These are phyloP conservation scores for Neonectria punicea DNA, from an alignment of 2,329 filamentous ascomycete species.

Conservation along the genomic window DNA sequence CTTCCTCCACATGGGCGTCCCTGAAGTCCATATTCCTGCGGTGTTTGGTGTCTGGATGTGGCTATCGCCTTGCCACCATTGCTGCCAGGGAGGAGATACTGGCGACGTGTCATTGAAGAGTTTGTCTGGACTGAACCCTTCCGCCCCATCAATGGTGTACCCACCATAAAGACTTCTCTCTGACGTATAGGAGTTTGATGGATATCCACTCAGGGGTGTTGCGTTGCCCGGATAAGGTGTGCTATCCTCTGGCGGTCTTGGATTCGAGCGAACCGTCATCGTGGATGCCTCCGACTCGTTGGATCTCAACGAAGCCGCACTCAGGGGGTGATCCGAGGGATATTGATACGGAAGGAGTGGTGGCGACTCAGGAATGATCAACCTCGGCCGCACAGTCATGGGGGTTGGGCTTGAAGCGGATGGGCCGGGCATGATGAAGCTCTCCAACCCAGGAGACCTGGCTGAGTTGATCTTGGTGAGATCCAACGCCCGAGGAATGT, in stretches of 20 bases:
- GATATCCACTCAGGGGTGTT: constrained; percentile 34
- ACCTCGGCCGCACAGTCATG: constrained; percentile 41
- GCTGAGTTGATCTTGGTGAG: not conserved
- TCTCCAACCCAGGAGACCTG: constrained; percentile 4
- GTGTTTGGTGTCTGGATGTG: constrained; percentile 31
- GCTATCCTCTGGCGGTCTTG: constrained; percentile 44
- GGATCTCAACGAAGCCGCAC: constrained; percentile 36
- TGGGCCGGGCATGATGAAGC: constrained; percentile 42
- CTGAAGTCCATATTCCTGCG: constrained; percentile 18
- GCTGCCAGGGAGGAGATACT: constrained; percentile 28
- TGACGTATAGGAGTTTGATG: constrained; percentile 18
- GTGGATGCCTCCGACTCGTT: constrained; percentile 38
- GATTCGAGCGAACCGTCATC: constrained; percentile 40
- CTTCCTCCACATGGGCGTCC: constrained; percentile 33
- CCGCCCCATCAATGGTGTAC: constrained; percentile 5
- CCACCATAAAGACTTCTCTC: constrained; percentile 35
- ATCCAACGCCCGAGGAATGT: constrained; percentile 10
- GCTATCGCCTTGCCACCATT: constrained; percentile 36
- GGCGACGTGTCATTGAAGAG: constrained; percentile 36
- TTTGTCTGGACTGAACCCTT: constrained; percentile 28
- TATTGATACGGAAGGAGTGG: constrained; percentile 17
- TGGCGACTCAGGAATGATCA: constrained; percentile 35
- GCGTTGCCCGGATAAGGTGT: constrained; percentile 45
- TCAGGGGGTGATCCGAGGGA: constrained; percentile 18
- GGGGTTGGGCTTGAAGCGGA: constrained; percentile 50